Evolutionary conservation across 2,329 filamentous ascomycete species (phyloP), one percentile per base, ranked within the genome.

Genomic region (Thelonectria olida): DNA sequence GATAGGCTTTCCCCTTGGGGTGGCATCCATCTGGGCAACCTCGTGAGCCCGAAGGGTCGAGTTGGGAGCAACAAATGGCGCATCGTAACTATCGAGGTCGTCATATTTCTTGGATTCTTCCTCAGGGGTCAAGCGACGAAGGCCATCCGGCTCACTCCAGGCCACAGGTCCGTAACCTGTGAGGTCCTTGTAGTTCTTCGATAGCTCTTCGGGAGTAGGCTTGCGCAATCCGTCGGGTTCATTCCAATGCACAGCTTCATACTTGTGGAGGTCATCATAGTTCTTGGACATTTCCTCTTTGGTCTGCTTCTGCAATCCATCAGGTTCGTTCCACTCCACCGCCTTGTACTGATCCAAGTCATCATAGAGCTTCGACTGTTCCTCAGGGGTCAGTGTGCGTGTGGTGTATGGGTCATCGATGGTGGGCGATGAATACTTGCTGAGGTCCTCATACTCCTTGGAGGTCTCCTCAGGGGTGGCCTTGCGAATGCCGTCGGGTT

Each of bases 161-260:
- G 53, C 50, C 10, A 72, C 67, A 8, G 75, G 62, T 7, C 73
- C 73, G 38, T 84, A 84, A 15, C 75, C 73, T 17, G 75, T 69
- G 5, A 83, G 70, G 36, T 83, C 81, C 13, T 75, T 72, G 60
- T 82, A 81, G 42, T 73, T 66, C 50, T 76, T 77, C 15, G 75
- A 76, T n/a, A 65, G 56, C 42, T 79, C 75, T 48, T 76, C 74
- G 1, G 72, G 41, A 2, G 73, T 73, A n/a, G 57, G 56, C 25
- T 75, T 65, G 9, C 71, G 68, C 17, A 74, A 63, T 12, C 74
- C 74, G 38, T 76, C 64, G 0, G 73, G 74, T 39, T 76, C 74
- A 27, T 73, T 75, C 69, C 72, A 76, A 13, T 57, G 65, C 17
- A 71, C 71, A 1, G 70, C 67, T 3, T 59, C 69, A 54, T 80